A percentile compares a stretch with the other conserved stretches of the same genome.
phyloP scores from a whole-genome alignment of 1,139 yeast genomes.

The Protomyces pachydermus region DNA sequence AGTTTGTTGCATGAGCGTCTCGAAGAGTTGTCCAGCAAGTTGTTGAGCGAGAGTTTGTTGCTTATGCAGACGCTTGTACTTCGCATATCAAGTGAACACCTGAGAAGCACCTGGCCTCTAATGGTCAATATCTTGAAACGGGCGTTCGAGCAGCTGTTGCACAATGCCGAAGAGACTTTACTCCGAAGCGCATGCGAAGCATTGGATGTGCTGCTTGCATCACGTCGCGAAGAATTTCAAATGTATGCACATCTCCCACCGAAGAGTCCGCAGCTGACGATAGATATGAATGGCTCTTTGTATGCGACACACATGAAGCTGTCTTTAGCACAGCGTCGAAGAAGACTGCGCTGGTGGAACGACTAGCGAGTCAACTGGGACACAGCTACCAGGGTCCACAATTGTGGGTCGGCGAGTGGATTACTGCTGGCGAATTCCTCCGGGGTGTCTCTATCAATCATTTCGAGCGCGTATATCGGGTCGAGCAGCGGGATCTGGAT shows the following conservation, averaged over 20 bases:
- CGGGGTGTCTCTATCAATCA: neutral
- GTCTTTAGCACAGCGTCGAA: neutral
- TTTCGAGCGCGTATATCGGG: neutral
- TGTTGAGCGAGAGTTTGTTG: constrained; percentile 49
- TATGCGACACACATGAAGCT: neutral
- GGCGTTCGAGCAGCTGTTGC: neutral
- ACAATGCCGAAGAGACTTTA: constrained; percentile 52
- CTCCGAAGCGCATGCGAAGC: constrained; percentile 58
- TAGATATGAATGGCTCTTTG: neutral
- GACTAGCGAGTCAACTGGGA: neutral
- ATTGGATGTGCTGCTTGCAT: constrained; percentile 62
- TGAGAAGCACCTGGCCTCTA: constrained; percentile 65
- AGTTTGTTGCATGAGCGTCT: constrained; percentile 41
- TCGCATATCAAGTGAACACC: constrained; percentile 57
- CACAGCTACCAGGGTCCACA: neutral
- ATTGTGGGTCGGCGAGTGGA: neutral
- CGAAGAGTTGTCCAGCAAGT: constrained; percentile 30
- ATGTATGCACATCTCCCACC: constrained; percentile 39
- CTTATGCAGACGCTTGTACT: constrained; percentile 61
- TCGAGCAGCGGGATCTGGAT: neutral
- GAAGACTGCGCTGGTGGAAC: neutral
- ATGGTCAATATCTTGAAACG: constrained; percentile 40
- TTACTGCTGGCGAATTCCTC: neutral
- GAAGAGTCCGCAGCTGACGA: neutral
- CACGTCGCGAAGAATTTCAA: constrained; percentile 74